A percentile compares a stretch with the other conserved stretches of the same genome.
These are phyloP conservation scores for Triticum dicoccoides DNA, from an alignment of 176 grass and related monocot genomes.

Conservation along the genomic window DNA sequence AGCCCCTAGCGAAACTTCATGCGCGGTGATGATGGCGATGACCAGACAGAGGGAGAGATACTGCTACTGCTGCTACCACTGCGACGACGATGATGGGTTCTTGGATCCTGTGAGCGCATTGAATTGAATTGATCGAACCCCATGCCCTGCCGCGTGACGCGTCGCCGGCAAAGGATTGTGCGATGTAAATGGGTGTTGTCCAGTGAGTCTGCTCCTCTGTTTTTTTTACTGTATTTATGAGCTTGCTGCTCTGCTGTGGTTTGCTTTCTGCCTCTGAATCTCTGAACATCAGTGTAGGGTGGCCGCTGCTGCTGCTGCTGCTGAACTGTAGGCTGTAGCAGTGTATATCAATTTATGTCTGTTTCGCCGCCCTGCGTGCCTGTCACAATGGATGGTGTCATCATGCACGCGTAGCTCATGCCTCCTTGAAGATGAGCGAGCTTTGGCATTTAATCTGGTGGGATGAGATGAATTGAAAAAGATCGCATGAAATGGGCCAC, in stretches of 20 bases:
- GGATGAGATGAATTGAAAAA: too few species aligned
- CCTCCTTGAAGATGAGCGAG: background rate
- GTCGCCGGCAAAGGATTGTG: background rate
- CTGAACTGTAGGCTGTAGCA: background rate
- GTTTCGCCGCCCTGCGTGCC: background rate
- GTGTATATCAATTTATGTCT: conserved; percentile 14
- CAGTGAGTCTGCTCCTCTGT: background rate
- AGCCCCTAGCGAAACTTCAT: background rate
- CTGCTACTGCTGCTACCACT: background rate
- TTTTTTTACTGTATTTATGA: conserved; percentile 41
- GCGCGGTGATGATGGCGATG: background rate
- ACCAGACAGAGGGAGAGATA: background rate
- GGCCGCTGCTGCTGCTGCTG: background rate
- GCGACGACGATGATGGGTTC: background rate
- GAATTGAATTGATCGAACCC: conserved; percentile 26
- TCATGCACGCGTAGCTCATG: background rate
- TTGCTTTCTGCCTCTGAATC: background rate
- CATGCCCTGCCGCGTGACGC: background rate
- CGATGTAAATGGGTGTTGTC: conserved; percentile 28
- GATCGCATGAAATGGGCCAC: too few species aligned
- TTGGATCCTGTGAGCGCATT: conserved; percentile 48
- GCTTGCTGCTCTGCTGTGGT: background rate
- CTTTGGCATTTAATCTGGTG: background rate
- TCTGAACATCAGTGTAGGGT: background rate
- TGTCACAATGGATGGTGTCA: background rate